A percentile compares a stretch with the other conserved stretches of the same genome.
Evolutionary conservation across 352 stramenopile species (phyloP).

Genomic region (Discostella stelligera): DNA sequence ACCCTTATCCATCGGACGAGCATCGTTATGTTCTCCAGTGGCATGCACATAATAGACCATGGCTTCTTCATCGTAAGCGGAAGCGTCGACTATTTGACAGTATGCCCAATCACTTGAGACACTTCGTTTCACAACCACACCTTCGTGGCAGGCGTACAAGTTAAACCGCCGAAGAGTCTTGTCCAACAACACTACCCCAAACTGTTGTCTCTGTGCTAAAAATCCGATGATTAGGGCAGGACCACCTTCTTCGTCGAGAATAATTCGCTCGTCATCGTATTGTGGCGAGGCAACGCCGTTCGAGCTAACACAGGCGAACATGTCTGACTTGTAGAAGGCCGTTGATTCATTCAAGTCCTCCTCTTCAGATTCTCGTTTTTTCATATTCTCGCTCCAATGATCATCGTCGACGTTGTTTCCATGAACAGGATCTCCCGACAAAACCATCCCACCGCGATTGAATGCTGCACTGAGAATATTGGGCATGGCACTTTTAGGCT

Average conservation of each 20-base stretch:
- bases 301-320: conserved; percentile 77
- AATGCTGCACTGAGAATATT: conserved; percentile 72
- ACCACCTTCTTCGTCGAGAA: conserved; percentile 76
- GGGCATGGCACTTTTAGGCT: conserved; percentile 74
- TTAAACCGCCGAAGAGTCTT: conserved; percentile 47
- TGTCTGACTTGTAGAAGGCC: conserved; percentile 74
- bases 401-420: conserved; percentile 15
- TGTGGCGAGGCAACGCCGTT: conserved; percentile 44
- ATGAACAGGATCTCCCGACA: conserved; percentile 35
- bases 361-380: conserved; percentile 13
- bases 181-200: conserved; percentile 72
- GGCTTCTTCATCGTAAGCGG: conserved; percentile 79
- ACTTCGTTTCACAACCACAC: conserved; percentile 46
- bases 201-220: conserved; percentile 80
- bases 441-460: conserved; percentile 64
- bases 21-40: conserved; percentile 72
- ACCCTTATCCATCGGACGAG: conserved; percentile 70
- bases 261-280: conserved; percentile 31
- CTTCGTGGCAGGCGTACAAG: conserved; percentile 71
- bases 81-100: conserved; percentile 66
- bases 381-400: conserved; percentile 22
- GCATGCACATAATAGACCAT: conserved; percentile 79
- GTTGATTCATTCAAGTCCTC: conserved; percentile 38
- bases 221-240: conserved; percentile 78
- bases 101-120: conserved; percentile 76